Base-by-base conservation (phyloP, 2,329 filamentous ascomycete species). In the Diaporthe citrichinensis region DNA sequence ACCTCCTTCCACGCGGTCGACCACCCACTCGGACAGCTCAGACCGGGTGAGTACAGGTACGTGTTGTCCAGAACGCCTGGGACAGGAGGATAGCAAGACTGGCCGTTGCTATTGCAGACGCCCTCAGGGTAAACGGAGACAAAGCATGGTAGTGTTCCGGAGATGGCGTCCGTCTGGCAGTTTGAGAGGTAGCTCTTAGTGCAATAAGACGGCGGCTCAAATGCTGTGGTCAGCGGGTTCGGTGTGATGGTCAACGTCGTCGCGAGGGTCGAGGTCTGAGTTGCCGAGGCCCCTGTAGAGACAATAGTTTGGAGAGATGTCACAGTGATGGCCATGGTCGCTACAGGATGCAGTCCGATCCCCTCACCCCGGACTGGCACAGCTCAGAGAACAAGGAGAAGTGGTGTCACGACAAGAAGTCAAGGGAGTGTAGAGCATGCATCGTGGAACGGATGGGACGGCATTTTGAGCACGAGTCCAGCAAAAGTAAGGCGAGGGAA, bases 151-250 rank as follows among this genome's bases (percentile, higher is more conserved):
- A 71, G 17, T 0, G 57, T 76, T 0, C 71, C 62, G 9, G 74
- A 71, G 28, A 69, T 31, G 39, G 46, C 62, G 8, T 74, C 74
- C 0, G 74, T 74, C 59, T 74, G 74, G 20, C 74, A 76, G 3
- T 74, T 76, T 14, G 71, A 76, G 9, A 76, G 71, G 10, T 65
- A 76, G 62, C 71, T 76, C 62, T 76, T 36, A 4, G 74, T 71
- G 49, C 74, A 76, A 57, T 74, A 65, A 2, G 74, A 57, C 2
- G 74, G 74, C 25, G 74, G 74, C 46, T 74, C 57, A 15, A 72
- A 76, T 15, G 62, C 71, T 2, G 74, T 76, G 8, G 71, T 76
- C 23, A 76, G 65, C 4, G 74, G 74, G 7, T 76, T 74, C 12
- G 62, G 71, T 2, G 62, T 74, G 62, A 74, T 51, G 44, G 71